These are phyloP conservation scores for Smallanthus sonchifolius DNA, from an alignment of 129 eudicot species.

Conservation along the genomic window DNA sequence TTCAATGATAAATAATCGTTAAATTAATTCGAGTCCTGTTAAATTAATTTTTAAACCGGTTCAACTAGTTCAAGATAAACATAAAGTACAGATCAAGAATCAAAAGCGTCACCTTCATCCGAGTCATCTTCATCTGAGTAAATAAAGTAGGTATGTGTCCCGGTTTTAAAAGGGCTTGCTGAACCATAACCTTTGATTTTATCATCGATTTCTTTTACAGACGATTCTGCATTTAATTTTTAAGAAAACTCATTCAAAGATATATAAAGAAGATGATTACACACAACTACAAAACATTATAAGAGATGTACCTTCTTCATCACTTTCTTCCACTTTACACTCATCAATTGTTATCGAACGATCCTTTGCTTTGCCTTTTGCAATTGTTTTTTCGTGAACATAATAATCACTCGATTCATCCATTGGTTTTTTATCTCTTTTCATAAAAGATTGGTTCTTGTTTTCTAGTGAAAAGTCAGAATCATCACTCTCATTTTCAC, in stretches of 20 bases:
- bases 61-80: no score
- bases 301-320: no score
- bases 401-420: background rate
- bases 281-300: no score
- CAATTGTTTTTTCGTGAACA: background rate
- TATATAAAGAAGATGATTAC: no score
- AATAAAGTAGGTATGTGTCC: background rate
- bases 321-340: no score
- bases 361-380: no score
- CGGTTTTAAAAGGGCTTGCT: background rate
- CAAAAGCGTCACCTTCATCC: background rate
- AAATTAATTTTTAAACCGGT: no score
- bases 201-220: background rate
- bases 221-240: background rate
- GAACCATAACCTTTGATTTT: background rate
- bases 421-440: background rate
- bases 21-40: no score
- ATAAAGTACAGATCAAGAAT: background rate
- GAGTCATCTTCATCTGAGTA: background rate
- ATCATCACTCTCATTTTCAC: constrained; percentile 5
- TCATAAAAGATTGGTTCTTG: background rate
- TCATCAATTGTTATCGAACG: no score
- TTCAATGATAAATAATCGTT: no score
- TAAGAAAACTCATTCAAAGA: no score
- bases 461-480: background rate